Evolutionary conservation across 768 basidiomycete species (phyloP).

Genomic region (Holtermannia corniformis): DNA sequence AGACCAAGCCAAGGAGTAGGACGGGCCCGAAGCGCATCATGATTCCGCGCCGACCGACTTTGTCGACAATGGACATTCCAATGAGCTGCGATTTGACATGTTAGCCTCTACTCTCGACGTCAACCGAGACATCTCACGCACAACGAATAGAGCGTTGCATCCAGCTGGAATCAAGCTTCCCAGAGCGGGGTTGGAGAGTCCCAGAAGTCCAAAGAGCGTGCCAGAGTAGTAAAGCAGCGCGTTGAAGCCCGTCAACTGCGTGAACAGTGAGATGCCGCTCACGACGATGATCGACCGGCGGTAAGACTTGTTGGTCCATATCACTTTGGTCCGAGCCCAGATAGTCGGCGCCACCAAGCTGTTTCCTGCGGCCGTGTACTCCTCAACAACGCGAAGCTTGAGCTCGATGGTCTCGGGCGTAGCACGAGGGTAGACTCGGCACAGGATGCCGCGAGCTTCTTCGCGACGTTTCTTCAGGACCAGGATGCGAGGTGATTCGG

Average conservation of each 20-base stretch:
- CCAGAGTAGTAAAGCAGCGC: slow-evolving; percentile 26
- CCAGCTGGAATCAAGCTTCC: slow-evolving; percentile 20
- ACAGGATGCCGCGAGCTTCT: slow-evolving; percentile 13
- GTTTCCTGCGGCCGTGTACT: too few species aligned
- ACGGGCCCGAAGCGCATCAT: slow-evolving; percentile 19
- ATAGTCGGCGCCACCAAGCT: slow-evolving; percentile 4
- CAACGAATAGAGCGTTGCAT: slow-evolving; percentile 24
- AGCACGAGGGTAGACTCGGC: slow-evolving; percentile 1
- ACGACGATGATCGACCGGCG: slow-evolving; percentile 17
- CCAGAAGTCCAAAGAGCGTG: slow-evolving; percentile 21
- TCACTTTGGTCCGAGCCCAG: slow-evolving; percentile 5
- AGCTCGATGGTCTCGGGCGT: slow-evolving; percentile 17
- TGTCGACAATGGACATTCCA: slow-evolving; percentile 23
- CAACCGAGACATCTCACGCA: slow-evolving; percentile 7
- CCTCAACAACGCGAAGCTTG: slow-evolving; percentile 21
- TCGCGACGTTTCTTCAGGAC: slow-evolving; percentile 12
- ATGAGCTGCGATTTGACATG: not conserved
- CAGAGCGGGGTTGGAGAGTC: slow-evolving; percentile 24
- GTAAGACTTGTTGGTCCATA: slow-evolving; percentile 16
- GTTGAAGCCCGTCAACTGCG: slow-evolving; percentile 32
- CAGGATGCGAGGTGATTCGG: slow-evolving; percentile 25
- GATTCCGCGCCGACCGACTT: slow-evolving; percentile 22
- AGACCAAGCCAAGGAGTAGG: slow-evolving; percentile 21
- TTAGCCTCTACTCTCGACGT: not conserved
- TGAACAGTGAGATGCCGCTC: slow-evolving; percentile 22